Percentiles rank a stretch among this genome's conserved stretches.
These are phyloP conservation scores for Blastocystis sp. DNA, from an alignment of 352 stramenopile species.

Conservation along the genomic window DNA sequence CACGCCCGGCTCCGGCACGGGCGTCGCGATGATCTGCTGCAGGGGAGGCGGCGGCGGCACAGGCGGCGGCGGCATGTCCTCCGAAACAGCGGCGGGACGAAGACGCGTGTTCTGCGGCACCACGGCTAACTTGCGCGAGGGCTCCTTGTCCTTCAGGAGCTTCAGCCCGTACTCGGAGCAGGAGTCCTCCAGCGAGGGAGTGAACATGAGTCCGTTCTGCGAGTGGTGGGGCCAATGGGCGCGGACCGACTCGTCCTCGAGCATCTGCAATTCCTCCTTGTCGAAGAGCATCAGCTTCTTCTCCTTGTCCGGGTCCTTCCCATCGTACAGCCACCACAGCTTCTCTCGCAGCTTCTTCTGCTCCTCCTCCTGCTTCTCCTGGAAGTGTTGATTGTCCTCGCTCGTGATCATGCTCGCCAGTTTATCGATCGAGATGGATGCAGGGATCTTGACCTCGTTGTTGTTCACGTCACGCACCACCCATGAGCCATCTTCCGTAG, in stretches of 20 bases:
- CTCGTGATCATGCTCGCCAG: conserved; percentile 63
- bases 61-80: not conserved
- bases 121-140: conserved; percentile 26
- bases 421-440: conserved; percentile 39
- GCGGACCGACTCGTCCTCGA: conserved; percentile 41
- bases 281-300: conserved; percentile 18
- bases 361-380: conserved; percentile 65
- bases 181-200: conserved; percentile 29
- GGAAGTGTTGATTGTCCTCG: conserved; percentile 68
- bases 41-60: not conserved
- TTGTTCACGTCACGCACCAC: conserved; percentile 66
- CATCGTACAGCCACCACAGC: conserved; percentile 59
- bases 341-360: conserved; percentile 45
- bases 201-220: conserved; percentile 50
- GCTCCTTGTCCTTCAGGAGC: conserved; percentile 31
- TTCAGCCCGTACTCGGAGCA: conserved; percentile 14
- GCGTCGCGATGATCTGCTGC: conserved; percentile 27
- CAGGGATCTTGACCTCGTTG: conserved; percentile 44
- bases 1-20: conserved; percentile 39
- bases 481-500: not conserved
- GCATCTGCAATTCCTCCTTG: conserved; percentile 27
- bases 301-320: conserved; percentile 52
- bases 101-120: conserved; percentile 45
- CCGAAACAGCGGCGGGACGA: not conserved
- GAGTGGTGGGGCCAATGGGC: conserved; percentile 24